These are phyloP conservation scores for Aspergillus sergii DNA, from an alignment of 2,329 filamentous ascomycete genomes.

Conservation along the genomic window DNA sequence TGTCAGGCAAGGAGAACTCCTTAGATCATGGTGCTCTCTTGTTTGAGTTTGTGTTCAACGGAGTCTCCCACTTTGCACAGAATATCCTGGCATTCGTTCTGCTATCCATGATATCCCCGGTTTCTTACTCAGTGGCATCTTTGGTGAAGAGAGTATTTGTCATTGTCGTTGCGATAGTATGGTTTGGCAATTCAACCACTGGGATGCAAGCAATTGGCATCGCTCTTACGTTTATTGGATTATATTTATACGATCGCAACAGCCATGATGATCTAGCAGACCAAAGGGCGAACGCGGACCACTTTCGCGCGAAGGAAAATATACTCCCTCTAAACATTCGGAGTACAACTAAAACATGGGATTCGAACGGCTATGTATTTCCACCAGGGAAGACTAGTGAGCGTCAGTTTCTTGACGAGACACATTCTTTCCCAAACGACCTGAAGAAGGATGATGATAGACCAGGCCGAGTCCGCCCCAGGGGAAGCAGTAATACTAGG, in stretches of 20 bases:
- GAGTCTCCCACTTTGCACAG: conserved; percentile 92
- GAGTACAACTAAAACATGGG: conserved; percentile 39
- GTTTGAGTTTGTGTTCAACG: conserved; percentile 96
- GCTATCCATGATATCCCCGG: conserved; percentile 88
- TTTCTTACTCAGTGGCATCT: conserved; percentile 95
- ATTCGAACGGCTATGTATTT: conserved; percentile 41
- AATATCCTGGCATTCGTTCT: conserved; percentile 94
- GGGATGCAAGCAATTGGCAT: conserved; percentile 82
- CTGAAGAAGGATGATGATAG: conserved; percentile 50
- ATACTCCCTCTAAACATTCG: conserved; percentile 66
- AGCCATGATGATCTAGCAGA: conserved; percentile 87
- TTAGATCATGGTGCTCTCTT: conserved; percentile 63
- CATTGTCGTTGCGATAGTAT: conserved; percentile 90
- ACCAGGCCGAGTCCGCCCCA: conserved; percentile 44
- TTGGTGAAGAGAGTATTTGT: conserved; percentile 97
- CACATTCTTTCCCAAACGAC: conserved; percentile 24
- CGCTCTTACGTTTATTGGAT: conserved; percentile 80
- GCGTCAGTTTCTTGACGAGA: conserved; percentile 21
- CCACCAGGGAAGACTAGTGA: conserved; percentile 28
- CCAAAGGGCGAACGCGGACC: conserved; percentile 66
- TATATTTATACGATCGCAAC: conserved; percentile 95
- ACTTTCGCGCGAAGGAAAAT: conserved; percentile 64
- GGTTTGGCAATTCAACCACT: conserved; percentile 92
- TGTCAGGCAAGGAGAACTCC: conserved; percentile 75
- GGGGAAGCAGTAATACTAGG: conserved; percentile 41